phyloP scores from a whole-genome alignment of 108 stramenopile genomes.

The Discostella pseudostelligera region DNA sequence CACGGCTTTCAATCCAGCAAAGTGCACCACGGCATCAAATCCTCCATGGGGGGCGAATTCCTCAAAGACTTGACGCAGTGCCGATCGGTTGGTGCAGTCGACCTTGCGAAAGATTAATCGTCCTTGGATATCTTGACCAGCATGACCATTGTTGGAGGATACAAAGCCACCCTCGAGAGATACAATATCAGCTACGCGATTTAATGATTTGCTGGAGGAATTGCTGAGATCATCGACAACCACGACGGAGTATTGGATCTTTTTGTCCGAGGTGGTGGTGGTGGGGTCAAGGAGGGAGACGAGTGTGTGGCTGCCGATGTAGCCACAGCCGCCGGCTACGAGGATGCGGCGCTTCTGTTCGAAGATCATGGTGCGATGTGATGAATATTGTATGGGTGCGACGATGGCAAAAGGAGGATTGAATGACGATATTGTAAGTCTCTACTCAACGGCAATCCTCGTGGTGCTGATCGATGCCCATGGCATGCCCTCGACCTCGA shows the following conservation, averaged over 20 bases:
- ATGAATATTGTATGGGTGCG: too few relatives aligned
- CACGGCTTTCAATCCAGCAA: slow-evolving; percentile 98
- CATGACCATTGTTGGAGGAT: slow-evolving; percentile 1
- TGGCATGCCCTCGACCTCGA: too few relatives aligned
- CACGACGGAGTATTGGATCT: slow-evolving; percentile 73
- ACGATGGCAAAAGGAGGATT: too few relatives aligned
- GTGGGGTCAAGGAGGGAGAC: slow-evolving; percentile 76
- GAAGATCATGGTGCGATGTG: slow-evolving; percentile 1
- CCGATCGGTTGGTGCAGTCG: slow-evolving; percentile 68
- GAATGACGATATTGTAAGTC: too few relatives aligned
- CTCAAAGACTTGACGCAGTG: slow-evolving; percentile 72
- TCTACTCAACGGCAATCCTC: too few relatives aligned
- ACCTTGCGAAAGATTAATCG: slow-evolving; percentile 74
- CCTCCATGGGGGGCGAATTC: slow-evolving; percentile 46
- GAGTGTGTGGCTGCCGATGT: slow-evolving; percentile 97
- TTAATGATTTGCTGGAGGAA: slow-evolving; percentile 62
- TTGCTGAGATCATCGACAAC: slow-evolving; percentile 88
- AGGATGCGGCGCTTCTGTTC: slow-evolving; percentile 57
- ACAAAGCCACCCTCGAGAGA: slow-evolving; percentile 31
- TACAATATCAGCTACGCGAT: slow-evolving; percentile 73
- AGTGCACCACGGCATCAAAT: slow-evolving; percentile 93
- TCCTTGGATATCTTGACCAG: slow-evolving; percentile 37
- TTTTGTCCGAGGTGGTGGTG: slow-evolving; percentile 40
- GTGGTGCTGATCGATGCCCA: too few relatives aligned
- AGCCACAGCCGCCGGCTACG: slow-evolving; percentile 97